Evolutionary conservation across 345 rosid genomes (phyloP), one percentile per base, ranked within the genome.

Genomic region (Citrus medica): DNA sequence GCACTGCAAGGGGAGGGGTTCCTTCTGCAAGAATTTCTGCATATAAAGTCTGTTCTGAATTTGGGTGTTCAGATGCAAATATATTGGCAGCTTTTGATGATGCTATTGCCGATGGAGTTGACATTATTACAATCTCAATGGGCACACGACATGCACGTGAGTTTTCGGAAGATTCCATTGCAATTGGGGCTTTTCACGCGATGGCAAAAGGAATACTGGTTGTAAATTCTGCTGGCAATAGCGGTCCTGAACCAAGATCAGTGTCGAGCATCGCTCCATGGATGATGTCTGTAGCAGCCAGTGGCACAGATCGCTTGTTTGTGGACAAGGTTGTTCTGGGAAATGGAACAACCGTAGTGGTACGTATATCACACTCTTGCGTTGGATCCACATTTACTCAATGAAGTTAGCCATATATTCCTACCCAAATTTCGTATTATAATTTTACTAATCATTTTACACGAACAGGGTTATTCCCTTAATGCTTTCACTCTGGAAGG

Each of bases 21-120:
- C 92, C 95, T 7, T 83, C 87, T 16, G 85, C 90, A 10, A 86
- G 95, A 77, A 75, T 89, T n/a, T 88, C 95, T 22, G 78, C 73
- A 16, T 91, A 93, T 33, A 76, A 48, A 75, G 88, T 83, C 9
- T 92, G 94, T 35, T 3, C 1, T 1, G 0, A 0, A 0, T 1
- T 0, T 0, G 75, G 37, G 0, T 84, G 87, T 59, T 0, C 0
- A 3, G 3, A 9, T 0, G 79, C 4, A 6, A 46, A 46, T 19
- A 1, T 89, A 17, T 63, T 89, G 67, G 83, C 86, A 19, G 92
- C 84, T 0, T 90, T 89, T 19, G 97, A 89, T 53, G 97, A 92
- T 56, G 92, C 93, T 0, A 90, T 92, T 9, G 89, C 92, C 3
- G 94, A 89, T 58, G 90, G 89, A 30, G 92, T 90, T 2, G 94